phyloP scores from a whole-genome alignment of 106 monocot species.

The Dioscorea alata region DNA sequence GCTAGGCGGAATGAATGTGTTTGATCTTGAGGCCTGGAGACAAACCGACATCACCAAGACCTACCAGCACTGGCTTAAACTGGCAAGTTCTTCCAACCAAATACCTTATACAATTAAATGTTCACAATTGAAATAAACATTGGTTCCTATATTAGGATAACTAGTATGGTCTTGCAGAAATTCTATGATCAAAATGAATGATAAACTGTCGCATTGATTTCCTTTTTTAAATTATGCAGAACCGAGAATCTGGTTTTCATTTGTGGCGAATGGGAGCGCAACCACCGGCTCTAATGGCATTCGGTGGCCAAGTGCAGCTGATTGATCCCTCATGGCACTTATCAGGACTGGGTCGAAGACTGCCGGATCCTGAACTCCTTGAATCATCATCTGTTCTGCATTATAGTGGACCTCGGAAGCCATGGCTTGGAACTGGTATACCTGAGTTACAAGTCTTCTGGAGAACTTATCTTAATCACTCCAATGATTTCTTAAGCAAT shows the following conservation, averaged over 20 bases:
- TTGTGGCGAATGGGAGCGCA: constrained; percentile 40
- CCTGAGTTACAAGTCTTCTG: constrained; percentile 30
- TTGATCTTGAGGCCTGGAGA: constrained; percentile 48
- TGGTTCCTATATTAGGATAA: too few relatives aligned
- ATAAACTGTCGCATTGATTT: background rate
- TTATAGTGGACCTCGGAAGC: constrained; percentile 56
- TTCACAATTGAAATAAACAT: too few relatives aligned
- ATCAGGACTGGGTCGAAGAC: constrained; percentile 28
- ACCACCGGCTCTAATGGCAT: constrained; percentile 48
- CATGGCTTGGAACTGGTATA: constrained; percentile 54
- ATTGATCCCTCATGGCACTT: constrained; percentile 49
- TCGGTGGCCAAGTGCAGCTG: constrained; percentile 25
- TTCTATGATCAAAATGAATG: too few relatives aligned
- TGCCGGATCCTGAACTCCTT: constrained; percentile 16
- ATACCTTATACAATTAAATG: too few relatives aligned
- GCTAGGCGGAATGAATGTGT: constrained; percentile 47
- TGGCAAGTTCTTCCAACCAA: constrained; percentile 22
- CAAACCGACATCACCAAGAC: constrained; percentile 31
- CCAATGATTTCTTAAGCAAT: constrained; percentile 32
- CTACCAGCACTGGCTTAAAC: constrained; percentile 48
- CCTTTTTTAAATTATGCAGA: constrained; percentile 25
- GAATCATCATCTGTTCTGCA: constrained; percentile 46
- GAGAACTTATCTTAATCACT: constrained; percentile 32
- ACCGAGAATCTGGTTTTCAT: constrained; percentile 32
- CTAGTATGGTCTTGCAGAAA: too few relatives aligned